Conservation (phyloP, 2,329 filamentous ascomycete genomes). For the Clarireedia homoeocarpa region DNA sequence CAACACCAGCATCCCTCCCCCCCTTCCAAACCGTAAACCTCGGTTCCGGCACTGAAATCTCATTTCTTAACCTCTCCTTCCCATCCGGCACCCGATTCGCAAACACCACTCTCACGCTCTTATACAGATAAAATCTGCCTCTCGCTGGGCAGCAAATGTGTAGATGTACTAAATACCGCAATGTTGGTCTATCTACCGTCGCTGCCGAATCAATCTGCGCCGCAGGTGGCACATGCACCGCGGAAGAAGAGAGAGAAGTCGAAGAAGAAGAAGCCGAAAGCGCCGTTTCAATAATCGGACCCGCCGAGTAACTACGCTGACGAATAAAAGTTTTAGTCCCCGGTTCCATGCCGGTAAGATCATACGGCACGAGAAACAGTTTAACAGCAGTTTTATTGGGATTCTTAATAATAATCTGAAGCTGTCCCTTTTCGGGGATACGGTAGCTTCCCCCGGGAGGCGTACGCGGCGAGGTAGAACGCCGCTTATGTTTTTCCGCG, state of each 20-base stretch:
- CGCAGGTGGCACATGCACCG: too few species aligned
- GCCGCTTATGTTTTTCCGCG: constrained; percentile 51
- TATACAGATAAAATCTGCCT: constrained; percentile 84
- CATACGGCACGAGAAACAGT: constrained; percentile 88
- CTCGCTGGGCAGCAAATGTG: constrained; percentile 85
- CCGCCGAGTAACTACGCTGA: constrained; percentile 86
- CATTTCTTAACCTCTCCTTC: constrained; percentile 85
- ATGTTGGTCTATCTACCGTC: constrained; percentile 56
- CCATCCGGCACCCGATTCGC: constrained; percentile 93
- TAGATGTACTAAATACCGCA: constrained; percentile 86
- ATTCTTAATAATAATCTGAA: constrained; percentile 97
- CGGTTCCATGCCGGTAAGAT: constrained; percentile 83
- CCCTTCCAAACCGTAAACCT: constrained; percentile 76
- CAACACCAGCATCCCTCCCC: constrained; percentile 21
- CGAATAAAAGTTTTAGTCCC: constrained; percentile 94
- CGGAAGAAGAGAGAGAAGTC: neutral
- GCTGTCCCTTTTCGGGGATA: constrained; percentile 85
- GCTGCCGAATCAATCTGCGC: constrained; percentile 26
- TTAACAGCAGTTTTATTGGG: constrained; percentile 98
- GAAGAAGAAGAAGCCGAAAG: constrained; percentile 19
- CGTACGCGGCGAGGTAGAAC: constrained; percentile 52
- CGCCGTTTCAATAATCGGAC: constrained; percentile 63
- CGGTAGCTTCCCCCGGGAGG: constrained; percentile 86
- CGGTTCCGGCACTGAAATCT: constrained; percentile 83
- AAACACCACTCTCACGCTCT: constrained; percentile 88